Base-by-base conservation (phyloP, 1,284 basidiomycete species). In the Pyrrhoderma noxium region DNA sequence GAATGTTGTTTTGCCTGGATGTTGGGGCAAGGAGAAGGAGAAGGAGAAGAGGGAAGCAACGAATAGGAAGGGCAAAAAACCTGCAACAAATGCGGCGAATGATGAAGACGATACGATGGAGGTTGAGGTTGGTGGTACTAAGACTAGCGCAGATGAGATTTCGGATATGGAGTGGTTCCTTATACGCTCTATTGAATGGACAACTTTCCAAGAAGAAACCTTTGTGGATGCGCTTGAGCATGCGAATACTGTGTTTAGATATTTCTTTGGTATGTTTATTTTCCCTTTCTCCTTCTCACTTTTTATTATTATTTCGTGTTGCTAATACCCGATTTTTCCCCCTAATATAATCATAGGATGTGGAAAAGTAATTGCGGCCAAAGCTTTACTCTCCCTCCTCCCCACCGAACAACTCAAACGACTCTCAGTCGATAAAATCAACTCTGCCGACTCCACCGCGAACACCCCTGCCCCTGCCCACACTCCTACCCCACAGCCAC, bases 151-250 rank as follows among this genome's bases (percentile, higher is more conserved):
- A n/a, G n/a, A n/a, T n/a, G n/a, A n/a, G n/a, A n/a, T 79, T 0
- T 74, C 70, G 1, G 77, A 80, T 11, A 65, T 67, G 0, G 89
- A 95, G 63, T 66, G 73, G 38, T 68, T 87, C 45, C 73, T 99
- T 8, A 76, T 97, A 46, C 79, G 92, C 8, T 88, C 89, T 0
- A 84, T 98, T 52, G 94, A 98, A 63, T 99, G 95, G 95, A 89
- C 95, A 42, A 89, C 82, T 0, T 89, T 92, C 64, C 72, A 79
- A 56, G 77, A 82, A 38, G 69, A 75, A 16, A 95, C 91, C 1
- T 81, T 84, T 57, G 69, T 73, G n/a, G 82, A 82, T 14, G 92
- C 92, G 0, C 70, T 96, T 2, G 78, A 86, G 60, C 89, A 93
- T 60, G 82, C 89, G 1, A 92, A 93, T 56, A 82, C 88, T 37